Percentiles rank a stretch among this genome's conserved stretches.
Conservation (phyloP, 495 filamentous ascomycete species). For the Lasiosphaeriaceae sp. region DNA sequence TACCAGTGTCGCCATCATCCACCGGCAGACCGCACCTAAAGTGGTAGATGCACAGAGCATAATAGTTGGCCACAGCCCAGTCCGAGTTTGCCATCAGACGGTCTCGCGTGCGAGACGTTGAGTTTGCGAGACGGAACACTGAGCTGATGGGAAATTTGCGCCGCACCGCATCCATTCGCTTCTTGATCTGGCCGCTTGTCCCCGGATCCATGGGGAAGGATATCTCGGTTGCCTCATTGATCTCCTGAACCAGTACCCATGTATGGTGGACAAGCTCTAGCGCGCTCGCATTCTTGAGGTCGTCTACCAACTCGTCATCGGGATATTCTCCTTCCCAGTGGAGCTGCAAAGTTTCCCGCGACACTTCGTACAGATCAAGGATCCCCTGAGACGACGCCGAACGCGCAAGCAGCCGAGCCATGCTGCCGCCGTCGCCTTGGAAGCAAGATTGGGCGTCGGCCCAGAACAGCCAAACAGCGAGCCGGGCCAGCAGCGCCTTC, state of each 20-base stretch:
- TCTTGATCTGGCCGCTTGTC: slow-evolving; percentile 10
- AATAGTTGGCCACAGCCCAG: slow-evolving; percentile 44
- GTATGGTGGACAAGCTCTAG: slow-evolving; percentile 35
- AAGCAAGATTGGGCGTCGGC: slow-evolving; percentile 23
- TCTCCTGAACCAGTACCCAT: slow-evolving; percentile 36
- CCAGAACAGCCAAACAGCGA: slow-evolving; percentile 27
- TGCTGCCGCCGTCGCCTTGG: slow-evolving; percentile 22
- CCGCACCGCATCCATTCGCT: slow-evolving; percentile 14
- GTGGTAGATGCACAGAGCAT: slow-evolving; percentile 41
- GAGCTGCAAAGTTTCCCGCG: slow-evolving; percentile 12
- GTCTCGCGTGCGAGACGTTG: slow-evolving; percentile 29
- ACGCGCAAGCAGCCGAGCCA: slow-evolving; percentile 16
- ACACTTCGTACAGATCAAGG: slow-evolving; percentile 18
- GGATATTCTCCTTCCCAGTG: slow-evolving; percentile 45
- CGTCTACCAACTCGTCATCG: slow-evolving; percentile 43
- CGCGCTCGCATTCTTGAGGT: slow-evolving; percentile 39
- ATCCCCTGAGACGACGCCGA: slow-evolving; percentile 8
- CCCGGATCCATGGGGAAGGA: slow-evolving; percentile 1
- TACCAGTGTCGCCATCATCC: not conserved
- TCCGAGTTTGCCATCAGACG: slow-evolving; percentile 46
- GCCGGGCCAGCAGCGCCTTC: slow-evolving; percentile 19
- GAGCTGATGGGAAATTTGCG: slow-evolving; percentile 20
- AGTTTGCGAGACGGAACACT: slow-evolving; percentile 34
- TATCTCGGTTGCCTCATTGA: slow-evolving; percentile 18
- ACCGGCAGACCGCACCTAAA: slow-evolving; percentile 29